Evolutionary conservation across 352 stramenopile species (phyloP), one percentile per base, ranked within the genome.

Genomic region (Phytophthora ramorum): DNA sequence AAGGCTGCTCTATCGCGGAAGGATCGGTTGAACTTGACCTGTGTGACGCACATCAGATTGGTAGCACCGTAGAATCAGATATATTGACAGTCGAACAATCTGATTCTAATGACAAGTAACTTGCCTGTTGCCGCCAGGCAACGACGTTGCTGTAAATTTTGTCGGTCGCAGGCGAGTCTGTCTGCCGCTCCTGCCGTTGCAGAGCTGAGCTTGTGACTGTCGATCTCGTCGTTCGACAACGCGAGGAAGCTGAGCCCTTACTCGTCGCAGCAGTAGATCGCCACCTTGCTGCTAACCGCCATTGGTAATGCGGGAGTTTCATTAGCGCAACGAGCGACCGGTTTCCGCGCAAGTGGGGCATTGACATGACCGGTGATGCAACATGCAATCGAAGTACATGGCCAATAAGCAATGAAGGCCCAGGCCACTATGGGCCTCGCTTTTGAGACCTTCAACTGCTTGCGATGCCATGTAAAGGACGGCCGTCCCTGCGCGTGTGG

Each of bases 271-370:
- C 32, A 56, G 41, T 46, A 17, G 61, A 26, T 63, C 48, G 44
- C 56, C n/a, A 22, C 44, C 24, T 47, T 38, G 45, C 32, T 19
- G 20, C 50, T 66, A 70, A 70, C 62, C 46, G 62, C 56, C 48
- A 48, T 51, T 50, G 19, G 32, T 60, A 66, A 70, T 28, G 60
- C 32, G n/a, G 50, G 49, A 38, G 58, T 66, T 66, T 64, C 37
- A 16, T 46, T 35, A 26, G 7, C 16, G 16, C 26, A 32, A 32
- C 26, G 26, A 2, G 4, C 26, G 26, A 32, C 26, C 26, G 4
- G 26, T 32, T 32, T 32, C 26, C 26, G 26, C 26, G 26, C 26
- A 32, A 32, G 7, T 4, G 7, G 2, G 26, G 26, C 26, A 32
- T 32, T 32, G 26, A 32, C 26, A 9, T 32, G 26, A 8, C 26